Percentiles rank a stretch among this genome's conserved stretches.
Conservation (phyloP, 2,329 filamentous ascomycete species). For the Alternaria longipes region DNA sequence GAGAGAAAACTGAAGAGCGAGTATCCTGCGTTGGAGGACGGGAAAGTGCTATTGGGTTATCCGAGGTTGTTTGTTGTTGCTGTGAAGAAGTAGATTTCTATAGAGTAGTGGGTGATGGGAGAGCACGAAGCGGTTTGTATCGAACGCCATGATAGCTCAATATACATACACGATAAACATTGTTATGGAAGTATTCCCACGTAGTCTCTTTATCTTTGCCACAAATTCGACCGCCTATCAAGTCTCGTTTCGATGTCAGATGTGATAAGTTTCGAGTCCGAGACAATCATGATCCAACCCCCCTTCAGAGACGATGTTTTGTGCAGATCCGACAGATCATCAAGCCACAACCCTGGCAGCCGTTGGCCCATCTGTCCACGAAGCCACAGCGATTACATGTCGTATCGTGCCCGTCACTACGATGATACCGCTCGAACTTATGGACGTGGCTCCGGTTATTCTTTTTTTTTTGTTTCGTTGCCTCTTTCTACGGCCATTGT, state of each 20-base stretch:
- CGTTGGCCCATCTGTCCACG: background rate
- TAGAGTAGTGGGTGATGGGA: background rate
- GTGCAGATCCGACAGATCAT: background rate
- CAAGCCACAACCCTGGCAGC: background rate
- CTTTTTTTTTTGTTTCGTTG: background rate
- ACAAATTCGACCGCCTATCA: background rate
- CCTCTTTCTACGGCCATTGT: background rate
- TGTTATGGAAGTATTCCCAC: background rate
- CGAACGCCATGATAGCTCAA: background rate
- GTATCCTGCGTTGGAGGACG: slow-evolving; percentile 60
- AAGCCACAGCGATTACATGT: background rate
- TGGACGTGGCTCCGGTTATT: background rate
- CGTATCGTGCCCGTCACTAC: background rate
- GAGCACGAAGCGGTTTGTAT: background rate
- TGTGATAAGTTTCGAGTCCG: background rate
- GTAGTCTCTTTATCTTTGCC: background rate
- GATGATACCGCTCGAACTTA: background rate
- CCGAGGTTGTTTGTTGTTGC: slow-evolving; percentile 65
- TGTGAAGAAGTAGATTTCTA: slow-evolving; percentile 32
- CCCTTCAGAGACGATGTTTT: background rate
- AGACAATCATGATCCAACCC: background rate
- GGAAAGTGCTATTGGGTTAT: slow-evolving; percentile 64
- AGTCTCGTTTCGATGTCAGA: background rate
- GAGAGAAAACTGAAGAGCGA: slow-evolving; percentile 53
- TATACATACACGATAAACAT: background rate